Percentiles rank a stretch among this genome's conserved stretches.
Evolutionary conservation across 305 asterid genomes (phyloP).

Genomic region (Fraxinus ornus): DNA sequence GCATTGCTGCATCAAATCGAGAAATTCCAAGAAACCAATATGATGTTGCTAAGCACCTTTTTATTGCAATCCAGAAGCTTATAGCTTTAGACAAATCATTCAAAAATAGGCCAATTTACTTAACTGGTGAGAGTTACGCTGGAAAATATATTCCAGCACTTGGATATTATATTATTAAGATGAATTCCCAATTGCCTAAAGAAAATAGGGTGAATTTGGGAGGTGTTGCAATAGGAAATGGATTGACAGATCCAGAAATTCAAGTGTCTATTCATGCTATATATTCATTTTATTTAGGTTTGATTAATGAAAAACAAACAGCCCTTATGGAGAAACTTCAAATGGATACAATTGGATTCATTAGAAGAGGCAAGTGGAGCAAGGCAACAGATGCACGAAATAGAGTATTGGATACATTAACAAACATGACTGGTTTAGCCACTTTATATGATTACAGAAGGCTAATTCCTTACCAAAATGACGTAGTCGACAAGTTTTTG

Average conservation of each 20-base stretch:
- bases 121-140: slow-evolving; percentile 64
- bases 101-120: slow-evolving; percentile 42
- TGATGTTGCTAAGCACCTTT: slow-evolving; percentile 62
- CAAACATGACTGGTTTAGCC: slow-evolving; percentile 71
- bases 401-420: slow-evolving; percentile 33
- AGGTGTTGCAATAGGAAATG: slow-evolving; percentile 55
- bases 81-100: slow-evolving; percentile 41
- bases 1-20: slow-evolving; percentile 54
- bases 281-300: slow-evolving; percentile 30
- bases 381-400: slow-evolving; percentile 48
- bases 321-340: slow-evolving; percentile 50
- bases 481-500: slow-evolving; percentile 46
- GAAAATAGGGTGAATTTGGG: slow-evolving; percentile 27
- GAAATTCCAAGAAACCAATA: slow-evolving; percentile 82
- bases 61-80: slow-evolving; percentile 50
- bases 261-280: slow-evolving; percentile 44
- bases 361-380: slow-evolving; percentile 46
- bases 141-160: slow-evolving; percentile 56
- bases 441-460: slow-evolving; percentile 66
- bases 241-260: slow-evolving; percentile 47
- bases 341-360: slow-evolving; percentile 30
- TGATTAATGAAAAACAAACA: slow-evolving; percentile 41
- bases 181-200: slow-evolving; percentile 27
- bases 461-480: slow-evolving; percentile 54
- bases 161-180: slow-evolving; percentile 42